Percentiles rank a stretch among this genome's conserved stretches.
These are phyloP conservation scores for Entomortierella chlamydospora DNA, from an alignment of 192 early-diverging fungal genomes.

Conservation along the genomic window DNA sequence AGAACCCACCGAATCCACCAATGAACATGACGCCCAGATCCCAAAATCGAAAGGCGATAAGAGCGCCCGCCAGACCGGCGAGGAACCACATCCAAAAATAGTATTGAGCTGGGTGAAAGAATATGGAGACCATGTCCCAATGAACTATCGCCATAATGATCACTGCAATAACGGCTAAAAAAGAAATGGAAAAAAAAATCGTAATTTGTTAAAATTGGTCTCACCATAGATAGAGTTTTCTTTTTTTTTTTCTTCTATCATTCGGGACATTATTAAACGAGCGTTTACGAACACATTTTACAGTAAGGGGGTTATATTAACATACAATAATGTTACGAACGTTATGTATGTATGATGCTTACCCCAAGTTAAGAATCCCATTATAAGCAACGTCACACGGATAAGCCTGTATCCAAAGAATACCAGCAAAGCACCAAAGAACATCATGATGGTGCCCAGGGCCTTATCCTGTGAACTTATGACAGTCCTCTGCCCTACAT, in stretches of 20 bases:
- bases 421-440: slow-evolving; percentile 20
- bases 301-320: neutral
- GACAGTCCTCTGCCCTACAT: slow-evolving; percentile 34
- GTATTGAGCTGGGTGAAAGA: slow-evolving; percentile 26
- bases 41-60: slow-evolving; percentile 40
- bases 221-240: neutral
- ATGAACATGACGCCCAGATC: slow-evolving; percentile 35
- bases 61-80: slow-evolving; percentile 5
- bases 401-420: slow-evolving; percentile 49
- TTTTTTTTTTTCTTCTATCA: too few species aligned
- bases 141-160: slow-evolving; percentile 12
- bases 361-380: slow-evolving; percentile 45
- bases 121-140: slow-evolving; percentile 22
- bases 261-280: too few species aligned
- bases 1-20: slow-evolving; percentile 46
- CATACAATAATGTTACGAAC: neutral
- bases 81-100: slow-evolving; percentile 49
- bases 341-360: slow-evolving; percentile 9
- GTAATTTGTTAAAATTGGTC: neutral
- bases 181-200: neutral
- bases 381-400: slow-evolving; percentile 30
- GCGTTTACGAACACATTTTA: too few species aligned
- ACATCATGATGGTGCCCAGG: slow-evolving; percentile 23
- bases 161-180: slow-evolving; percentile 22
- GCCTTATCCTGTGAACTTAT: slow-evolving; percentile 18